These are phyloP conservation scores for Cairneyella variabilis DNA, from an alignment of 495 filamentous ascomycete genomes.

Conservation along the genomic window DNA sequence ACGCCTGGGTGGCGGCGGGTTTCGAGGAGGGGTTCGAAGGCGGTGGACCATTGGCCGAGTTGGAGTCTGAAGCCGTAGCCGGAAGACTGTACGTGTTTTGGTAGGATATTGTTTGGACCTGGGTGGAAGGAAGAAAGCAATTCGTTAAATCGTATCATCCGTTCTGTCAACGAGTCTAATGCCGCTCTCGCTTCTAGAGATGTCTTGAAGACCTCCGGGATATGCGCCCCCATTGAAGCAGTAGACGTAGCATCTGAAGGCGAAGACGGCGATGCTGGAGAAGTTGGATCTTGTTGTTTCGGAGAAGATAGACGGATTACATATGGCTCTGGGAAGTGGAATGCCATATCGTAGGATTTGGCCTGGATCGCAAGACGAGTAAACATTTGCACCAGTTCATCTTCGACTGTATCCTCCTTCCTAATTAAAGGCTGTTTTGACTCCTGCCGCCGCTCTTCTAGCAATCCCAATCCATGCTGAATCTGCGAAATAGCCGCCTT, in stretches of 20 bases:
- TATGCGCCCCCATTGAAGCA: conserved; percentile 33
- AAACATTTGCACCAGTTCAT: conserved; percentile 55
- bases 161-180: conserved; percentile 47
- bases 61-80: conserved; percentile 33
- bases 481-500: conserved; percentile 23
- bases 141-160: conserved; percentile 50
- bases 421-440: conserved; percentile 28
- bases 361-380: conserved; percentile 53
- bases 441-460: conserved; percentile 25
- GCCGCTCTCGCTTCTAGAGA: conserved; percentile 44
- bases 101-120: conserved; percentile 45
- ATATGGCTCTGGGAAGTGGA: conserved; percentile 53
- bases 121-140: conserved; percentile 41
- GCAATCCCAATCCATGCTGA: conserved; percentile 20
- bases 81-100: conserved; percentile 38
- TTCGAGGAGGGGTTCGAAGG: conserved; percentile 46
- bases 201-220: conserved; percentile 44
- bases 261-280: conserved; percentile 32
- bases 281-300: conserved; percentile 16
- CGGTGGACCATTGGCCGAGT: conserved; percentile 46
- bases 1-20: conserved; percentile 43
- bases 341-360: conserved; percentile 57
- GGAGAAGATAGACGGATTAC: conserved; percentile 45
- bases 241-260: conserved; percentile 40
- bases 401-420: conserved; percentile 43